These are phyloP conservation scores for Schwanniomyces yamadae DNA, from an alignment of 805 yeast genomes.

Conservation along the genomic window DNA sequence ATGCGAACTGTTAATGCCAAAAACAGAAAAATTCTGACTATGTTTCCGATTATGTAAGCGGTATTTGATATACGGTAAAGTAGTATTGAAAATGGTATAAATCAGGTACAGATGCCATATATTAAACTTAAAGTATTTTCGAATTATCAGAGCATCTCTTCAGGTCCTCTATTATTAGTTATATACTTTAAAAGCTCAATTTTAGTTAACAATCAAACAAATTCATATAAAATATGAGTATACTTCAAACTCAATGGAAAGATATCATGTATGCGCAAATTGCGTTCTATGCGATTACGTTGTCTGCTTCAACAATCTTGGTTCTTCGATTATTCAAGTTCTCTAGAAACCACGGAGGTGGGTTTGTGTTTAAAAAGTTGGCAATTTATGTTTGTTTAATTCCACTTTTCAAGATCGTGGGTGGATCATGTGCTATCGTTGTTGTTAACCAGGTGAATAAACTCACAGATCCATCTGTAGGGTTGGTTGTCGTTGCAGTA, in stretches of 20 bases:
- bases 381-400: background rate
- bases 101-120: too few relatives aligned
- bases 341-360: background rate
- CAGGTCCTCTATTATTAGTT: too few relatives aligned
- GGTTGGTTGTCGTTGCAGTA: conserved; percentile 1
- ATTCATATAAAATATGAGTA: background rate
- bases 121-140: too few relatives aligned
- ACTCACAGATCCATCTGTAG: background rate
- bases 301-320: background rate
- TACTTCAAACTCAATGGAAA: conserved; percentile 1
- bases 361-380: background rate
- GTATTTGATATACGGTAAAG: too few relatives aligned
- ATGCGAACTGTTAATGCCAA: too few relatives aligned
- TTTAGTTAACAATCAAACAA: too few relatives aligned
- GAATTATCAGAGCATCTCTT: too few relatives aligned
- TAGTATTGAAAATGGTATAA: too few relatives aligned
- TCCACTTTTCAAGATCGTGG: conserved; percentile 1
- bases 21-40: too few relatives aligned
- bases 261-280: conserved; percentile 1
- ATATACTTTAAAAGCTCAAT: too few relatives aligned
- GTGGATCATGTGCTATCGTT: background rate
- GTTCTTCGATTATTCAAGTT: background rate
- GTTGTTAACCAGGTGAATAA: background rate
- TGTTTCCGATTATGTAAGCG: too few relatives aligned
- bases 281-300: background rate